These are phyloP conservation scores for Corynespora cassiicola DNA, from an alignment of 2,329 filamentous ascomycete species.

Conservation along the genomic window DNA sequence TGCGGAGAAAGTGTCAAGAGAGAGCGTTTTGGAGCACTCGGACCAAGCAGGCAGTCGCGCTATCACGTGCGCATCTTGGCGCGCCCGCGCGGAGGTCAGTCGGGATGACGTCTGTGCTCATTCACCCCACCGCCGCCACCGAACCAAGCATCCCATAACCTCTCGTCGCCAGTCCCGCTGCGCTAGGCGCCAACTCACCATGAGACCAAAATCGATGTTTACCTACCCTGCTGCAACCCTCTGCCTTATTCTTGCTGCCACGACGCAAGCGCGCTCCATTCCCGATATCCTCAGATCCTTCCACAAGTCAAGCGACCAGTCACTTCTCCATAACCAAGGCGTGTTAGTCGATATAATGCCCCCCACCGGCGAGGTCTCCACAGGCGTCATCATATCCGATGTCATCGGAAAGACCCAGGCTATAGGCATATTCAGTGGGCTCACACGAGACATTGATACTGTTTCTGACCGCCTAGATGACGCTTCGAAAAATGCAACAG, in stretches of 20 bases:
- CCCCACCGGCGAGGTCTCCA: slow-evolving; percentile 34
- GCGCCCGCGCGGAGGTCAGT: too few species aligned
- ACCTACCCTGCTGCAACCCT: slow-evolving; percentile 34
- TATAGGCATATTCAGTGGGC: slow-evolving; percentile 84
- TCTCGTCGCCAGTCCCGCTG: slow-evolving; percentile 4
- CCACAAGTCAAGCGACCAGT: slow-evolving; percentile 33
- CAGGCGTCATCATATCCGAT: slow-evolving; percentile 75
- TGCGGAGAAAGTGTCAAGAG: too few species aligned
- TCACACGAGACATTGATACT: slow-evolving; percentile 77
- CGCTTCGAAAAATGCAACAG: slow-evolving; percentile 72
- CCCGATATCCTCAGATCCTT: slow-evolving; percentile 35
- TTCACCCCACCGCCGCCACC: slow-evolving; percentile 10
- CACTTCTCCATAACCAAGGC: slow-evolving; percentile 30
- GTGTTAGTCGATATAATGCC: slow-evolving; percentile 31
- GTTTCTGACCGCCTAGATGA: slow-evolving; percentile 74
- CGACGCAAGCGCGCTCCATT: slow-evolving; percentile 39
- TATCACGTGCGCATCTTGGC: slow-evolving; percentile 41
- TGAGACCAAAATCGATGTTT: slow-evolving; percentile 33
- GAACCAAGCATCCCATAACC: too few species aligned
- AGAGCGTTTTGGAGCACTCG: too few species aligned
- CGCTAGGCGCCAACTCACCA: slow-evolving; percentile 18
- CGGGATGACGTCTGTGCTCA: slow-evolving; percentile 39
- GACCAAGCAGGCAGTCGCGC: slow-evolving; percentile 38
- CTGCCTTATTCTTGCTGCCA: slow-evolving; percentile 37
- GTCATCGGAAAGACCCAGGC: slow-evolving; percentile 78